phyloP scores from a whole-genome alignment of 2,329 filamentous ascomycete species.

The Penicillium sp. region DNA sequence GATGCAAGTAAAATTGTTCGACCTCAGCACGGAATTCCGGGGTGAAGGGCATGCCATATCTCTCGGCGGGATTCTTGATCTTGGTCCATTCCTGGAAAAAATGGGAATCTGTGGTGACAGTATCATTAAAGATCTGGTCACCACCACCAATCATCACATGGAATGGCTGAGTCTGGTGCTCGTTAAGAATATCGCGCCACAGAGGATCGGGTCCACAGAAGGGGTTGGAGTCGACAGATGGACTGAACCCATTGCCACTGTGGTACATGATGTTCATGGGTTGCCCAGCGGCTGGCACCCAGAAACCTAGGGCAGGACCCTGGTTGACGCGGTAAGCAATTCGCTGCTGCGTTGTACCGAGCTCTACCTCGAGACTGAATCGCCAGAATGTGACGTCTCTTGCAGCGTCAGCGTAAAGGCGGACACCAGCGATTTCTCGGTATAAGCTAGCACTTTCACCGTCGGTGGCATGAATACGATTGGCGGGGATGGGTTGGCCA shows the following conservation, averaged over 20 bases:
- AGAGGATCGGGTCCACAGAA: slow-evolving; percentile 92
- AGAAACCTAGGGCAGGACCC: slow-evolving; percentile 85
- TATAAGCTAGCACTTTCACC: slow-evolving; percentile 80
- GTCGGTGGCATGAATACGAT: slow-evolving; percentile 54
- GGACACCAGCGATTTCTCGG: slow-evolving; percentile 77
- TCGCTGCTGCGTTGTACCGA: slow-evolving; percentile 73
- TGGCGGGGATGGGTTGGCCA: slow-evolving; percentile 48
- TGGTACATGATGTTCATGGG: slow-evolving; percentile 99
- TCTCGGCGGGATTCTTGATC: slow-evolving; percentile 75
- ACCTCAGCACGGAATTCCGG: slow-evolving; percentile 83
- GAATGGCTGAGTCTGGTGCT: slow-evolving; percentile 86
- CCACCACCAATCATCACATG: slow-evolving; percentile 98
- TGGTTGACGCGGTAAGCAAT: slow-evolving; percentile 95
- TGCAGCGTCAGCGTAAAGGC: slow-evolving; percentile 80
- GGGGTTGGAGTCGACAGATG: slow-evolving; percentile 72
- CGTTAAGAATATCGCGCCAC: slow-evolving; percentile 95
- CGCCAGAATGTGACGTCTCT: slow-evolving; percentile 93
- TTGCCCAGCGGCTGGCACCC: slow-evolving; percentile 81
- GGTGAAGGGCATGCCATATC: slow-evolving; percentile 76
- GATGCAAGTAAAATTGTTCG: slow-evolving; percentile 82
- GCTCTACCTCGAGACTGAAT: slow-evolving; percentile 91
- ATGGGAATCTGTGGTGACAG: slow-evolving; percentile 70
- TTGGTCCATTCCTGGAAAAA: slow-evolving; percentile 82
- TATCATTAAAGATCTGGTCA: slow-evolving; percentile 95
- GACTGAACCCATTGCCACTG: slow-evolving; percentile 94